Base-by-base conservation (phyloP, 805 yeast genomes). In the Yamadazyma insecticola region DNA sequence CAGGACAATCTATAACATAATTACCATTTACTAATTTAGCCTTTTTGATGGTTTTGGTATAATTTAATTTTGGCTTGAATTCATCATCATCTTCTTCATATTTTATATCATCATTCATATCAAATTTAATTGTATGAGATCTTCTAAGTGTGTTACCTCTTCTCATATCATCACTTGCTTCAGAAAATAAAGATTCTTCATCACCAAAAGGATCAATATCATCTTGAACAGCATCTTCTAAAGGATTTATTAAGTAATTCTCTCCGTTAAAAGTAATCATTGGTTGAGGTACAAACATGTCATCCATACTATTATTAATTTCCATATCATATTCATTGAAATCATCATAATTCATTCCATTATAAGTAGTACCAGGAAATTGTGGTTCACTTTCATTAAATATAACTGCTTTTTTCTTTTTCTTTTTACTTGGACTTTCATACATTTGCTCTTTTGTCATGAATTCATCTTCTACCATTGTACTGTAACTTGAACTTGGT, bases 1-100 rank as follows among this genome's bases (percentile, higher is more conserved):
- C 63, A 1, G 70, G 70, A 13, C 65, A 63, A 39, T 66, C 72
- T 29, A 66, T 60, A 8, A 64, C 58, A 37, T 65, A 66, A 44
- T 66, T 63, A 14, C 72, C 72, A 32, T 62, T 51, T 28, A 66
- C 63, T 36, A 66, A 50, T 32, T 45, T 51, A 11, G 70, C 70
- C 34, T 59, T 55, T 40, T 66, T 66, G 39, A 66, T 53, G 22
- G 72, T 66, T 33, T 62, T 61, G 14, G 68, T 60, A 41, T 66
- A 66, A 37, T 57, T 58, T 32, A 66, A 53, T 13, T 60, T 50
- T 0, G 72, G 72, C 23, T 54, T 50, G 46, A 55, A 63, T 39
- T 60, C 60, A 30, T 57, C 66, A 12, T 56, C 64, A 28, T 58
- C 67, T 19, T 41, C 41, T 4, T 26, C 15, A 23, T 13, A 20